These are phyloP conservation scores for Friedmanniomyces endolithicus DNA, from an alignment of 495 filamentous ascomycete species.

Conservation along the genomic window DNA sequence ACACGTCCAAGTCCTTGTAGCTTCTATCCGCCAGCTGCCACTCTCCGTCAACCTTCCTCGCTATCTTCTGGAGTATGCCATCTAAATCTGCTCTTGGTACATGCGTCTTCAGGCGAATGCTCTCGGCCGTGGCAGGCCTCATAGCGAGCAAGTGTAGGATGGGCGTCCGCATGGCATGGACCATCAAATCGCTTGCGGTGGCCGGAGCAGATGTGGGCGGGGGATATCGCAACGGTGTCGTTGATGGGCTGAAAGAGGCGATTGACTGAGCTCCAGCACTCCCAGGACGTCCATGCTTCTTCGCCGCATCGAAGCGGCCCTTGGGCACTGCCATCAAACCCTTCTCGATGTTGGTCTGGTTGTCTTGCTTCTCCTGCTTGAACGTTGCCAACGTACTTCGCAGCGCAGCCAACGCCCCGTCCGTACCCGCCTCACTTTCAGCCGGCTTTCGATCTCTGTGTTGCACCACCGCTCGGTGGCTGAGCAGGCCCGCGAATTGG, in stretches of 20 bases:
- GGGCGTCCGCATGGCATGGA: conserved; percentile 21
- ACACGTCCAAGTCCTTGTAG: conserved; percentile 76
- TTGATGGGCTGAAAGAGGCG: conserved; percentile 1
- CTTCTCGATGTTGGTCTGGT: conserved; percentile 19
- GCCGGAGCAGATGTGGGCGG: conserved; percentile 22
- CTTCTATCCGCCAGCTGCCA: conserved; percentile 41
- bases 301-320: conserved; percentile 8
- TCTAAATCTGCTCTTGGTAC: conserved; percentile 21
- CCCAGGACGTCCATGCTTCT: conserved; percentile 5
- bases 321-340: conserved; percentile 10
- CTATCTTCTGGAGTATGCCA: conserved; percentile 25
- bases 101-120: conserved; percentile 19
- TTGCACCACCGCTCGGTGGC: conserved; percentile 21
- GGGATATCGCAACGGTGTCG: neutral
- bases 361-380: conserved; percentile 29
- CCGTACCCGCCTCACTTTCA: conserved; percentile 20
- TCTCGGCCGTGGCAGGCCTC: conserved; percentile 15
- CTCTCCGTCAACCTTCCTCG: conserved; percentile 22
- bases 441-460: neutral
- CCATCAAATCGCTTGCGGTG: conserved; percentile 18
- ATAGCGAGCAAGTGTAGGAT: conserved; percentile 29
- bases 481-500: conserved; percentile 22
- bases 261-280: neutral
- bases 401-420: conserved; percentile 28
- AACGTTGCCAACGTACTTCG: conserved; percentile 28